A percentile compares a stretch with the other conserved stretches of the same genome.
Evolutionary conservation across 148 eudicot genomes (phyloP).

Genomic region (Arctostaphylos glauca): DNA sequence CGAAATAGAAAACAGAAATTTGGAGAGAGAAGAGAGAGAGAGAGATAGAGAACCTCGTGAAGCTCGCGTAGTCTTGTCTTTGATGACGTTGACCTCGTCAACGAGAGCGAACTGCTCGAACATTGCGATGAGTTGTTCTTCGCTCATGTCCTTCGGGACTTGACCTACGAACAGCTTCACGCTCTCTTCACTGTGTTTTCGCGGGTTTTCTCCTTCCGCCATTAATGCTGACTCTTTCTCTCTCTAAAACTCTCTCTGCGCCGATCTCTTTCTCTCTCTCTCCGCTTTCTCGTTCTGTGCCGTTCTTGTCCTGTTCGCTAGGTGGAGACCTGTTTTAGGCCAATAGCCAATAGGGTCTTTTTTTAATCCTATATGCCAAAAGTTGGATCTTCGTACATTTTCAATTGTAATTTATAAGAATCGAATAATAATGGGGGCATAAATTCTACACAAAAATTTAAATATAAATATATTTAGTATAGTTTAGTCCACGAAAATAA

Average conservation of each 20-base stretch:
- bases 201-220: constrained; percentile 46
- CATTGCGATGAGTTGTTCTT: constrained; percentile 55
- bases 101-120: constrained; percentile 71
- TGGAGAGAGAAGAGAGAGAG: neutral
- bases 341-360: constrained; percentile 23
- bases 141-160: constrained; percentile 83
- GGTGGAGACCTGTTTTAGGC: constrained; percentile 11
- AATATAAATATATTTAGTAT: no score
- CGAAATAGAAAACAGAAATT: neutral
- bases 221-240: constrained; percentile 36
- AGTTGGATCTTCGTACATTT: constrained; percentile 38
- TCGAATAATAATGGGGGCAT: no score
- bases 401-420: neutral
- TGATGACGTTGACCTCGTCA: constrained; percentile 90
- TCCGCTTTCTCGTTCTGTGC: constrained; percentile 19
- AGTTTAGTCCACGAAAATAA: no score
- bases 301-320: constrained; percentile 34
- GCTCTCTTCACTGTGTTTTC: constrained; percentile 59
- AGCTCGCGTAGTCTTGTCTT: constrained; percentile 74
- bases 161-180: constrained; percentile 95
- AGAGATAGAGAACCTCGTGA: constrained; percentile 63
- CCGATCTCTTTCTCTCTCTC: constrained; percentile 14
- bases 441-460: no score
- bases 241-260: neutral
- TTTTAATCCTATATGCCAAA: constrained; percentile 37